Conservation (phyloP, 805 yeast genomes). For the Yamadazyma akitaensis region DNA sequence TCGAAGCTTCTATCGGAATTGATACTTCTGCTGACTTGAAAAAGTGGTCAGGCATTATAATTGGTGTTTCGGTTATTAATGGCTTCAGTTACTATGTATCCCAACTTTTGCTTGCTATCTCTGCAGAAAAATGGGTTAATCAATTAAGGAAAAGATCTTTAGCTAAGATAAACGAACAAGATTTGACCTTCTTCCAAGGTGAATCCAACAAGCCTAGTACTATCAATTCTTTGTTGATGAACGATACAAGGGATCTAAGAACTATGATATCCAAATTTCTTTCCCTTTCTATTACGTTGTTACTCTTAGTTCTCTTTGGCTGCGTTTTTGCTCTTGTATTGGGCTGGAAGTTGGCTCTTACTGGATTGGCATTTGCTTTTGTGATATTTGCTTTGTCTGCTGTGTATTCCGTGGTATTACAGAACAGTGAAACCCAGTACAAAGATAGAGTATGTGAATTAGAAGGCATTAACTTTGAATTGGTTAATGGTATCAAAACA, state of each 20-base stretch:
- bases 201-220: conserved; percentile 44
- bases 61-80: conserved; percentile 60
- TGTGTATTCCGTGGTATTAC: conserved; percentile 50
- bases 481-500: conserved; percentile 58
- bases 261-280: conserved; percentile 60
- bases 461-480: conserved; percentile 53
- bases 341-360: conserved; percentile 88
- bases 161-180: conserved; percentile 47
- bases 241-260: conserved; percentile 79
- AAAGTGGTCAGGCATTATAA: conserved; percentile 68
- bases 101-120: conserved; percentile 47
- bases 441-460: conserved; percentile 51
- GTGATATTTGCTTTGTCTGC: conserved; percentile 50
- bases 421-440: conserved; percentile 56
- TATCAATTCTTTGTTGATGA: conserved; percentile 65
- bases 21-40: conserved; percentile 29
- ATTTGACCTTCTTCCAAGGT: conserved; percentile 49
- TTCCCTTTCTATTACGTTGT: conserved; percentile 50
- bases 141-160: conserved; percentile 50
- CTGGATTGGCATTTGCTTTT: conserved; percentile 76
- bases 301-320: conserved; percentile 57
- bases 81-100: conserved; percentile 56
- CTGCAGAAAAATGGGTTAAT: conserved; percentile 68
- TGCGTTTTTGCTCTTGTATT: conserved; percentile 69
- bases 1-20: conserved; percentile 40